Conservation (phyloP, 805 yeast genomes). For the Kluyveromyces lactis region DNA sequence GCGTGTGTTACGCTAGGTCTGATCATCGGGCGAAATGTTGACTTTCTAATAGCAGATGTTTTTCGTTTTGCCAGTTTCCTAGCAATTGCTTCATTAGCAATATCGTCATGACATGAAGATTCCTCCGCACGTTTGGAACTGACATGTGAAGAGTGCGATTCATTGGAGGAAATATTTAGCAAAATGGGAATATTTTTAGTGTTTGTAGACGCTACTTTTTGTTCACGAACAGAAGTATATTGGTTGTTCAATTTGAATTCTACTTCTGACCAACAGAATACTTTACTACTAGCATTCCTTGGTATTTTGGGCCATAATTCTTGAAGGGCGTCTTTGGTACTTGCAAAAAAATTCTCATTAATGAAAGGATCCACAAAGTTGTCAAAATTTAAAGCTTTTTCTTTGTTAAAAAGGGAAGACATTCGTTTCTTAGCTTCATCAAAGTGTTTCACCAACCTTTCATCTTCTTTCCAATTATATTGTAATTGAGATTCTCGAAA, state of each 20-base stretch:
- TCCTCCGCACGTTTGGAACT: too few species aligned
- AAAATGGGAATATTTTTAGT: too few species aligned
- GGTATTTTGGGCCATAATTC: slow-evolving; percentile 27
- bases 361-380: slow-evolving; percentile 17
- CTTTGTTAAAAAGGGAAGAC: background rate
- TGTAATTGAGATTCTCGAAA: slow-evolving; percentile 3
- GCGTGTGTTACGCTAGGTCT: slow-evolving; percentile 13
- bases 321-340: slow-evolving; percentile 26
- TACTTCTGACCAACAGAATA: background rate
- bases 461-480: slow-evolving; percentile 36
- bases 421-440: slow-evolving; percentile 20
- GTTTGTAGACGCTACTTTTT: too few species aligned
- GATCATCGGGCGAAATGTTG: slow-evolving; percentile 7
- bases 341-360: slow-evolving; percentile 20
- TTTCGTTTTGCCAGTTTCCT: too few species aligned
- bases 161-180: too few species aligned
- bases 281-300: slow-evolving; percentile 5
- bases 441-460: slow-evolving; percentile 30
- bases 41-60: too few species aligned
- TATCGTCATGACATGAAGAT: too few species aligned
- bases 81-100: too few species aligned
- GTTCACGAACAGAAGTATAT: too few species aligned
- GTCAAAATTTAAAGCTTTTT: slow-evolving; percentile 5
- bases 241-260: too few species aligned
- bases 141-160: too few species aligned